Base-by-base conservation (phyloP, 306 rosid genomes). In the Albizia julibrissin region DNA sequence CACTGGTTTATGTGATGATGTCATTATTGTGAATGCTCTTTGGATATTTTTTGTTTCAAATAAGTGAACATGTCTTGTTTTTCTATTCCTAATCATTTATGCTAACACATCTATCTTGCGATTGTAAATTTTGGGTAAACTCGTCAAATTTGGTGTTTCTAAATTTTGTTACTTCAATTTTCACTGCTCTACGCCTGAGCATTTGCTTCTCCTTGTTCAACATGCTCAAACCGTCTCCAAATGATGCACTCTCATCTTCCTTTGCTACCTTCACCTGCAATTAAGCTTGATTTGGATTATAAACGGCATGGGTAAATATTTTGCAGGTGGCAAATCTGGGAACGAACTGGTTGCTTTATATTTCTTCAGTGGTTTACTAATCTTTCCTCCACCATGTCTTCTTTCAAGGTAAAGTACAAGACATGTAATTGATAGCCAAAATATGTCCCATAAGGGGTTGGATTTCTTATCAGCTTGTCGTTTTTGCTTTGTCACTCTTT, bases 261-360 rank as follows among this genome's bases (percentile, higher is more conserved):
- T 46, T 39, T 14, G 6, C 47, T 19, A 70, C 34, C 6, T 10
- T 22, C 37, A 22, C n/a, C 21, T 10, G 74, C 43, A 76, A 33
- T 71, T 22, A 68, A 65, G 69, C 29, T 58, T 54, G 79, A 69
- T 66, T 74, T n/a, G 18, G 82, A 59, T 78, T 66, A 80, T 68
- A 73, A 84, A 75, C 77, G 72, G 68, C 39, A 72, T 69, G 76
- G 69, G 31, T 73, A 79, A 83, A 75, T 79, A 72, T 89, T 74
- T 84, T 84, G 80, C 90, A 95, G 99, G 92, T 95, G 97, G 94
- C 94, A 89, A 82, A 86, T 73, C 59, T 82, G 86, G 94, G 93
- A 91, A 80, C 88, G 44, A 78, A 86, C 82, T 81, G 81, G 47
- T 42, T 24, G 72, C 75, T 84, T 87, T 66, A 81, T 79, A 42